Evolutionary conservation across 2,329 filamentous ascomycete genomes (phyloP), one percentile per base, ranked within the genome.

Genomic region (Pseudogymnoascus sp.): DNA sequence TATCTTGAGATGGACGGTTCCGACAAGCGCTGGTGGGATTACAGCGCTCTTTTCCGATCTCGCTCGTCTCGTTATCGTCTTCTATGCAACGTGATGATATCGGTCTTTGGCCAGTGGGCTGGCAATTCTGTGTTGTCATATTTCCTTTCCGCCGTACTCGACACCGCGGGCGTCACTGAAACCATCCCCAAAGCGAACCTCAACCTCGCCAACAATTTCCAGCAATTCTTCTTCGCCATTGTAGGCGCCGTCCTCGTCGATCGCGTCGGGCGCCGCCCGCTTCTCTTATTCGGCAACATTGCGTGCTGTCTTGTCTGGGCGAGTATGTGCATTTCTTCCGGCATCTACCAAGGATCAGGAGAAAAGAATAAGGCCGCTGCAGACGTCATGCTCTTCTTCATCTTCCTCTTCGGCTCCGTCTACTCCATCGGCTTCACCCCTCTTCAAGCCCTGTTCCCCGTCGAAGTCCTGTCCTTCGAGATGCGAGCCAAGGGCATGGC

Each of bases 21-120:
- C 1, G 81, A 83, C 65, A 83, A 83, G 74, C 76, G 77, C 60
- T 83, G 80, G 80, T 83, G 80, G 79, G 81, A 84, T 68, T 84
- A 83, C 68, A 75, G 77, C 60, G 81, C 81, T 64, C 76, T 84
- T 0, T 81, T 80, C 76, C 80, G 80, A 69, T 80, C 76, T 4
- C 77, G 77, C 51, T 77, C 77, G 1, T 78, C 80, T 1, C 76
- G 79, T 21, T 80, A 80, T 51, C 78, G 83, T 11, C 77, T 85
- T 8, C 75, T 80, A 14, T 81, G 79, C 65, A 81, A 83, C 13
- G 72, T 82, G 41, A 78, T 78, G 23, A 80, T 84, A 31, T 31
- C 73, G 77, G 79, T 2, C 51, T 83, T 85, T 67, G 80, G 81
- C 1, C 82, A 86, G 70, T 78, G 81, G 69, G 79, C 77, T 45